Percentiles rank a stretch among this genome's conserved stretches.
These are phyloP conservation scores for Lolium multiflorum DNA, from an alignment of 176 grass and related monocot genomes.

Conservation along the genomic window DNA sequence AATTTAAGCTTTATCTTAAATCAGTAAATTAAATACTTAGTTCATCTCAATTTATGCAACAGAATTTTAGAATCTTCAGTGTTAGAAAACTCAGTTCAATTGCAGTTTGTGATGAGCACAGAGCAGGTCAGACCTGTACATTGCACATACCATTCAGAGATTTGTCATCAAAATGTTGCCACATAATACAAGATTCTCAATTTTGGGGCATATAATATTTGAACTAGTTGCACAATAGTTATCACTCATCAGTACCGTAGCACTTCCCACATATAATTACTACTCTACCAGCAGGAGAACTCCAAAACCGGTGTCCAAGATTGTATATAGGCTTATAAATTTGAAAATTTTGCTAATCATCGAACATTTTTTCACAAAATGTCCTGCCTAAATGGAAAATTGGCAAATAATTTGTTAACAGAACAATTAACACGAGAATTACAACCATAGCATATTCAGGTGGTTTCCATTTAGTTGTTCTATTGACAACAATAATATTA, in stretches of 20 bases:
- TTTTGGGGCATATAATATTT: neutral
- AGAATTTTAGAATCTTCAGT: neutral
- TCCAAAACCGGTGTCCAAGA: neutral
- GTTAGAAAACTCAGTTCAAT: neutral
- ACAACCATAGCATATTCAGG: slow-evolving; percentile 12
- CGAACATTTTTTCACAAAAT: neutral
- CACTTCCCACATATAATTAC: neutral
- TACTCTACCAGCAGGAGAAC: slow-evolving; percentile 2
- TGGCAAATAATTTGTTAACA: neutral
- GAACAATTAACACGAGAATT: neutral
- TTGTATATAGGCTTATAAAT: neutral
- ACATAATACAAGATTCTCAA: neutral
- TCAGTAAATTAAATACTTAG: neutral
- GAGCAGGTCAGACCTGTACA: neutral
- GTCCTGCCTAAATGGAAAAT: neutral
- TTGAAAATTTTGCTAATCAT: neutral
- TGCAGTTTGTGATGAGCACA: neutral
- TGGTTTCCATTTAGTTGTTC: slow-evolving; percentile 18
- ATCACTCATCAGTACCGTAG: neutral
- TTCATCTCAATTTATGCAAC: slow-evolving; percentile 20
- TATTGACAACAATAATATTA: neutral
- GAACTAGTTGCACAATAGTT: neutral
- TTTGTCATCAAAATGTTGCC: slow-evolving; percentile 2
- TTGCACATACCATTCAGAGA: neutral
- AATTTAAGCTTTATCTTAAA: neutral